These are phyloP conservation scores for Cardamine resedifolia DNA, from an alignment of 345 rosid genomes.

Conservation along the genomic window DNA sequence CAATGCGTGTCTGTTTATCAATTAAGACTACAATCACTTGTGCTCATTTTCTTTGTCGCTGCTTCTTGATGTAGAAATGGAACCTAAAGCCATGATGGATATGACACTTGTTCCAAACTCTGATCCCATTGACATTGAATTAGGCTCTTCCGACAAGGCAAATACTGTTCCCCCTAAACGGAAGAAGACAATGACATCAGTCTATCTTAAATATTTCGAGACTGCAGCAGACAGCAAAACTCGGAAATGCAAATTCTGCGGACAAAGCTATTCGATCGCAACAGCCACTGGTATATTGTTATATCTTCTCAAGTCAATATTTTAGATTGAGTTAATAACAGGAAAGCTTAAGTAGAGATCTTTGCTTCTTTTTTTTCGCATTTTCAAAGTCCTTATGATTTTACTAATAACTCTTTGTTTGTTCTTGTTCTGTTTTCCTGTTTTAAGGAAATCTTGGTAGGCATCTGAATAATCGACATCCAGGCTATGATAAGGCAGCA, in stretches of 20 bases:
- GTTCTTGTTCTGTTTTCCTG: conserved; percentile 12
- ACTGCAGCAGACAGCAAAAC: conserved; percentile 82
- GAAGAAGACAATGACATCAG: conserved; percentile 98
- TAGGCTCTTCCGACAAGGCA: conserved; percentile 75
- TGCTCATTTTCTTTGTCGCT: conserved; percentile 10
- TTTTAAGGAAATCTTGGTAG: conserved; percentile 82
- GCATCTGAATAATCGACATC: conserved; percentile 87
- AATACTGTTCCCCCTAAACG: conserved; percentile 58
- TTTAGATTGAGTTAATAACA: background rate
- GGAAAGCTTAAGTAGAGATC: background rate
- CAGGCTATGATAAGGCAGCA: conserved; percentile 78
- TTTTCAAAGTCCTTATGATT: background rate
- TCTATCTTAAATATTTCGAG: conserved; percentile 85
- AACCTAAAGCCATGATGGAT: conserved; percentile 79
- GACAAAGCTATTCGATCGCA: conserved; percentile 89
- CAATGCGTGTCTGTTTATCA: background rate
- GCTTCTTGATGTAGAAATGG: conserved; percentile 56
- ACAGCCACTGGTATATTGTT: conserved; percentile 77
- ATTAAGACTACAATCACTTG: conserved; percentile 1
- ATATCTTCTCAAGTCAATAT: background rate
- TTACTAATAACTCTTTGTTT: background rate
- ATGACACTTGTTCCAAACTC: conserved; percentile 55
- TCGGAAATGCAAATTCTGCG: conserved; percentile 90
- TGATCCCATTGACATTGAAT: conserved; percentile 63
- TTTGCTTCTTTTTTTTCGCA: background rate